A percentile compares a stretch with the other conserved stretches of the same genome.
phyloP scores from a whole-genome alignment of 2,329 filamentous ascomycete genomes.

The Cercospora sp. region DNA sequence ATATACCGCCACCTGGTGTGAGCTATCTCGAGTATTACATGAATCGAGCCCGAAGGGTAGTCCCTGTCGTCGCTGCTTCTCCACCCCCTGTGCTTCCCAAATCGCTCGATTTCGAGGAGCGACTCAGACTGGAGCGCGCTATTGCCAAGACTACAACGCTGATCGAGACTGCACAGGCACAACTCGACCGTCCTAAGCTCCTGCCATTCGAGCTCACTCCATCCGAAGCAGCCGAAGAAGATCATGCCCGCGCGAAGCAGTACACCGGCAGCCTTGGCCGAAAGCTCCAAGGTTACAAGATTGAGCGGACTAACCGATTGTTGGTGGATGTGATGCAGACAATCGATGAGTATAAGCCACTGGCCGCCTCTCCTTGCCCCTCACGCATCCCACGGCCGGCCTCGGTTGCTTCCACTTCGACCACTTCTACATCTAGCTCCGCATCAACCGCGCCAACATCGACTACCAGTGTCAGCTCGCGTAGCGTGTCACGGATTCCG shows the following conservation, averaged over 20 bases:
- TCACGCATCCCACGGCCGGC: constrained; percentile 4
- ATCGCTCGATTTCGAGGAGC: constrained; percentile 17
- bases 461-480: background rate
- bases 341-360: constrained; percentile 15
- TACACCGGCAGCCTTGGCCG: constrained; percentile 6
- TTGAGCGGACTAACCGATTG: constrained; percentile 9
- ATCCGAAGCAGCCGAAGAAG: constrained; percentile 17
- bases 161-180: constrained; percentile 11
- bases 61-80: constrained; percentile 1
- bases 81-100: constrained; percentile 7
- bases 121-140: constrained; percentile 17
- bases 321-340: constrained; percentile 11
- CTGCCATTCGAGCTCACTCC: constrained; percentile 15
- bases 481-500: background rate
- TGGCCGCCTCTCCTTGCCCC: background rate
- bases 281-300: background rate
- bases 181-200: constrained; percentile 12
- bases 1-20: constrained; percentile 19
- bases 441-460: background rate
- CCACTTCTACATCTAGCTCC: background rate
- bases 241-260: constrained; percentile 14
- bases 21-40: constrained; percentile 18
- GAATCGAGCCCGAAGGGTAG: constrained; percentile 18
- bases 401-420: background rate
- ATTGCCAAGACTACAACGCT: constrained; percentile 16